phyloP scores from a whole-genome alignment of 2,329 filamentous ascomycete species.

The Botrytis paeoniae region DNA sequence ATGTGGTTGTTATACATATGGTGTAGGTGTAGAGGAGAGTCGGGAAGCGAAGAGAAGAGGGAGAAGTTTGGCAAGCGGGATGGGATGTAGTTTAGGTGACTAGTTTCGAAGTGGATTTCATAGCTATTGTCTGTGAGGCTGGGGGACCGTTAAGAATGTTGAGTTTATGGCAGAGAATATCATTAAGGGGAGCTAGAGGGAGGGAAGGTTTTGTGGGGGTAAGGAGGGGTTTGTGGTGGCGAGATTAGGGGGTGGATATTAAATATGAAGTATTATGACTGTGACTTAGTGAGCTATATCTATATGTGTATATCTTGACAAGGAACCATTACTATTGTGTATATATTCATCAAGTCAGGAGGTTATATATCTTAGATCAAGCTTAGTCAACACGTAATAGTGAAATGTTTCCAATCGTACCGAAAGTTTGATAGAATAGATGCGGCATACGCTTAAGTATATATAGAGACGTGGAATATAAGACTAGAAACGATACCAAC shows the following conservation, averaged over 20 bases:
- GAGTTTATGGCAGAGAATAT: neutral
- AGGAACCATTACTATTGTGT: neutral
- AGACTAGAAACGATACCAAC: neutral
- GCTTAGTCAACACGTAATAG: neutral
- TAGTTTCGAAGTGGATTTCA: neutral
- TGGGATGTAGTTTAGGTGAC: neutral
- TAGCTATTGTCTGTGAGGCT: neutral
- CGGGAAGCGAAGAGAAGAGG: neutral
- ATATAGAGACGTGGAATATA: neutral
- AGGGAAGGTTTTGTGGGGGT: neutral
- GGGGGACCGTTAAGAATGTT: accelerated
- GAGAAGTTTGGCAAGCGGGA: neutral
- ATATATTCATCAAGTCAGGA: neutral
- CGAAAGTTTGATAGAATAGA: neutral
- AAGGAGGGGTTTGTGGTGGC: neutral
- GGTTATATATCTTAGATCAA: neutral
- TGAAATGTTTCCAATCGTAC: neutral
- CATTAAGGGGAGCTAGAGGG: neutral
- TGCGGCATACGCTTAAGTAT: neutral
- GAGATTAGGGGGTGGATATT: neutral
- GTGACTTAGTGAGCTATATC: neutral
- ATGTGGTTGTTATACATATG: neutral
- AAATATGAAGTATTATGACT: neutral
- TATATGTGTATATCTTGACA: neutral
- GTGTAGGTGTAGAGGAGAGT: neutral